A percentile compares a stretch with the other conserved stretches of the same genome.
Evolutionary conservation across 805 yeast genomes (phyloP).

Genomic region (Tetrapisispora nanseiensis): DNA sequence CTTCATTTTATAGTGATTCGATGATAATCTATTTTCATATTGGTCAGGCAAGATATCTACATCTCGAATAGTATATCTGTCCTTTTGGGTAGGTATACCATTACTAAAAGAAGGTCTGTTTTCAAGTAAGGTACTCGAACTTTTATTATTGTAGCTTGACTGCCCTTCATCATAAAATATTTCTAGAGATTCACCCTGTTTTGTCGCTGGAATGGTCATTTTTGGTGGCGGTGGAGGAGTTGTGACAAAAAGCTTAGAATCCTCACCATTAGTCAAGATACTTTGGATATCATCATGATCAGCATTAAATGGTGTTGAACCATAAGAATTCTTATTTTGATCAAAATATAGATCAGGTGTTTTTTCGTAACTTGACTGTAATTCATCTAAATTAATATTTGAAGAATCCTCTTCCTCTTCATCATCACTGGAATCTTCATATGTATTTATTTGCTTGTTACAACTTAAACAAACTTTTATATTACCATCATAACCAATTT

Average conservation of each 20-base stretch:
- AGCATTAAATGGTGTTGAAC: slow-evolving; percentile 21
- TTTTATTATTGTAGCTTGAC: background rate
- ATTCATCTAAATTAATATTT: background rate
- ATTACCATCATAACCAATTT: slow-evolving; percentile 51
- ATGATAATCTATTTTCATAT: slow-evolving; percentile 3
- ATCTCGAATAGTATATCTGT: slow-evolving; percentile 22
- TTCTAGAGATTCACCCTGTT: slow-evolving; percentile 71
- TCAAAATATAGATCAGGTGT: slow-evolving; percentile 2
- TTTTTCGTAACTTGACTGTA: slow-evolving; percentile 1
- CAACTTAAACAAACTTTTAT: slow-evolving; percentile 75
- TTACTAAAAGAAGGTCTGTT: slow-evolving; percentile 3
- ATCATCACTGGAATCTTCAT: slow-evolving; percentile 68
- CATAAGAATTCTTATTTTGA: slow-evolving; percentile 8
- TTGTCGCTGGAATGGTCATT: slow-evolving; percentile 75
- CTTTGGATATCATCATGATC: slow-evolving; percentile 30
- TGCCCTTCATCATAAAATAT: slow-evolving; percentile 36
- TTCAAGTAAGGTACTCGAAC: slow-evolving; percentile 4
- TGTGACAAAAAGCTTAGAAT: slow-evolving; percentile 27
- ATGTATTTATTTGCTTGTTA: slow-evolving; percentile 48
- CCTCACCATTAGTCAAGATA: slow-evolving; percentile 27
- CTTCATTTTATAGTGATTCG: slow-evolving; percentile 4
- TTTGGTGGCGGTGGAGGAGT: slow-evolving; percentile 52
- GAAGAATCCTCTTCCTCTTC: slow-evolving; percentile 12
- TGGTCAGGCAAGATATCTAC: slow-evolving; percentile 16
- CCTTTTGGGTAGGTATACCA: slow-evolving; percentile 6